These are phyloP conservation scores for Cyathus striatus DNA, from an alignment of 768 basidiomycete species.

Conservation along the genomic window DNA sequence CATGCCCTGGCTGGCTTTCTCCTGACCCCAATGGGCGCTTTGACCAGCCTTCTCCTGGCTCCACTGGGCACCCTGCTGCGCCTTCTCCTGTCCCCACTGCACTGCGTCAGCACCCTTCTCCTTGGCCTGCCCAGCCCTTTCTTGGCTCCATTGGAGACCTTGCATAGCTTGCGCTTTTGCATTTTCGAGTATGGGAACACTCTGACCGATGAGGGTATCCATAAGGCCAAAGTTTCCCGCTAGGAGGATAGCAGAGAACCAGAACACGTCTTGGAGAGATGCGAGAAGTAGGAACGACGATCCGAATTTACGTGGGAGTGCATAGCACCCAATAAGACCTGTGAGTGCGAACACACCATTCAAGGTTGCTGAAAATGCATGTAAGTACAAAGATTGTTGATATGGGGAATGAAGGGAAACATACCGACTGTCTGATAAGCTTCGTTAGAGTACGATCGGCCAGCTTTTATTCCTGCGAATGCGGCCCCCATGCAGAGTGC, in stretches of 20 bases:
- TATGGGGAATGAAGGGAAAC: conserved; percentile 1
- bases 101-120: too few relatives aligned
- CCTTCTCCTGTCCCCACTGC: too few relatives aligned
- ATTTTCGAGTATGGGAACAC: neutral
- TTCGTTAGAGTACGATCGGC: conserved; percentile 12
- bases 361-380: conserved; percentile 9
- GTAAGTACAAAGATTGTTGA: neutral
- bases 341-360: conserved; percentile 14
- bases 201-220: conserved; percentile 11
- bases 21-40: too few relatives aligned
- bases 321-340: conserved; percentile 10
- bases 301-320: conserved; percentile 14
- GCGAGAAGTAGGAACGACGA: conserved; percentile 16
- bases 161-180: neutral
- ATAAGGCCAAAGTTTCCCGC: conserved; percentile 11
- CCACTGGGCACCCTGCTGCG: too few relatives aligned
- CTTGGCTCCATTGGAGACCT: neutral
- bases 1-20: too few relatives aligned
- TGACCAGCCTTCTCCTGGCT: too few relatives aligned
- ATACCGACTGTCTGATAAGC: conserved; percentile 18
- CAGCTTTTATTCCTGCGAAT: conserved; percentile 16
- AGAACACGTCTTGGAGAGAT: conserved; percentile 13
- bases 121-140: neutral
- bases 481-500: conserved; percentile 16
- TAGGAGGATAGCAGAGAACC: conserved; percentile 13